Percentiles rank a stretch among this genome's conserved stretches.
These are phyloP conservation scores for Daldinia childiae DNA, from an alignment of 495 filamentous ascomycete species.

Conservation along the genomic window DNA sequence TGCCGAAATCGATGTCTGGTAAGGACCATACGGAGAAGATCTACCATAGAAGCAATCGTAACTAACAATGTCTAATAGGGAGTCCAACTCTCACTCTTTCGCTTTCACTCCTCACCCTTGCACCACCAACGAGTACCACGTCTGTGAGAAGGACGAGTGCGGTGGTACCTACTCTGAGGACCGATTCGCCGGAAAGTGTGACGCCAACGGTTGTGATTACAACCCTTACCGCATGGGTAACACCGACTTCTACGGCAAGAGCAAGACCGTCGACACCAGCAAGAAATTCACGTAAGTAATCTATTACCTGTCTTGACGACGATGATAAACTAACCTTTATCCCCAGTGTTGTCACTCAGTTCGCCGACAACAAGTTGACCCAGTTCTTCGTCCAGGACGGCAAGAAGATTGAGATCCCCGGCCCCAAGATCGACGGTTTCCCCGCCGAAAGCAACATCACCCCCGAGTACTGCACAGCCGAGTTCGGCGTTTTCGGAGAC, in stretches of 20 bases:
- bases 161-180: slow-evolving; percentile 61
- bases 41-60: neutral
- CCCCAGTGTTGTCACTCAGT: slow-evolving; percentile 77
- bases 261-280: slow-evolving; percentile 69
- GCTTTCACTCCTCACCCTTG: slow-evolving; percentile 76
- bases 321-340: slow-evolving; percentile 8
- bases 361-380: slow-evolving; percentile 69
- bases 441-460: slow-evolving; percentile 66
- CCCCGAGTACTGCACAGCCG: slow-evolving; percentile 65
- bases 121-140: slow-evolving; percentile 61
- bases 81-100: slow-evolving; percentile 72
- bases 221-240: slow-evolving; percentile 77
- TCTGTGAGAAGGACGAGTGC: slow-evolving; percentile 63
- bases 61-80: slow-evolving; percentile 45
- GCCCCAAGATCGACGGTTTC: slow-evolving; percentile 62
- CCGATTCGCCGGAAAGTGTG: slow-evolving; percentile 69
- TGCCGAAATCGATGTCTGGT: slow-evolving; percentile 77
- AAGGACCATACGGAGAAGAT: slow-evolving; percentile 1
- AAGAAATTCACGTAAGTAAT: slow-evolving; percentile 65
- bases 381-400: slow-evolving; percentile 79
- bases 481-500: slow-evolving; percentile 71
- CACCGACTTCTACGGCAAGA: slow-evolving; percentile 68
- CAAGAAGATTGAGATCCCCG: slow-evolving; percentile 65
- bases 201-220: slow-evolving; percentile 79
- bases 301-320: neutral